Conservation (phyloP, 2,329 filamentous ascomycete species). For the Rugonectria rugulosa region DNA sequence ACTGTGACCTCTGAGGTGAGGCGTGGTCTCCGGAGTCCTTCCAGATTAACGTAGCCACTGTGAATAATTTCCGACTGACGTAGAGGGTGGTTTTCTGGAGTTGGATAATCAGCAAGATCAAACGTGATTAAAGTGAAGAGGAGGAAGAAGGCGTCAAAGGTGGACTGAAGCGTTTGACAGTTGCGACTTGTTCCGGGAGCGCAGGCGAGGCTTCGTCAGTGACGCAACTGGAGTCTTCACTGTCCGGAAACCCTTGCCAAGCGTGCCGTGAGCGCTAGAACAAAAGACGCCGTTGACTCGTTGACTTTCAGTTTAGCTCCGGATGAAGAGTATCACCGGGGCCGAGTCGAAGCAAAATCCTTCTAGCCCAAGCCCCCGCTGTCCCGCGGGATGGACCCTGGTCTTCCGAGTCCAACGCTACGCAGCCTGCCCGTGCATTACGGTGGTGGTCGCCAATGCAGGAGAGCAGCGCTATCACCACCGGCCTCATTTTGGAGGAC, state of each 20-base stretch:
- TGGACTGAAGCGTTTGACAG: conserved; percentile 3
- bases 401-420: conserved; percentile 2
- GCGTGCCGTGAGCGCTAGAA: conserved; percentile 9
- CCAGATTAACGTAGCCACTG: conserved; percentile 60
- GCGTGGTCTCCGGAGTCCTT: conserved; percentile 51
- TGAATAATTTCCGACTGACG: conserved; percentile 38
- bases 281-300: conserved; percentile 7
- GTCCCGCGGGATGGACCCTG: conserved; percentile 13
- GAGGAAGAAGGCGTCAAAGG: neutral
- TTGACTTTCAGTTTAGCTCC: conserved; percentile 5
- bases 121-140: conserved; percentile 7
- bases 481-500: conserved; percentile 1
- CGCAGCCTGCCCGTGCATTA: neutral
- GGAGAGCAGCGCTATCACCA: conserved; percentile 8
- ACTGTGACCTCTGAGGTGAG: conserved; percentile 40
- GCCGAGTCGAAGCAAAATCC: neutral
- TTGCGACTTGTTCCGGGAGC: neutral
- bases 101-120: conserved; percentile 16
- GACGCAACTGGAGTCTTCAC: conserved; percentile 34
- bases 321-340: conserved; percentile 34
- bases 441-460: conserved; percentile 3
- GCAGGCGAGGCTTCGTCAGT: conserved; percentile 22
- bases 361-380: neutral
- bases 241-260: too few species aligned
- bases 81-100: neutral